Base-by-base conservation (phyloP, 2,329 filamentous ascomycete species). In the Cordyceps javanica region DNA sequence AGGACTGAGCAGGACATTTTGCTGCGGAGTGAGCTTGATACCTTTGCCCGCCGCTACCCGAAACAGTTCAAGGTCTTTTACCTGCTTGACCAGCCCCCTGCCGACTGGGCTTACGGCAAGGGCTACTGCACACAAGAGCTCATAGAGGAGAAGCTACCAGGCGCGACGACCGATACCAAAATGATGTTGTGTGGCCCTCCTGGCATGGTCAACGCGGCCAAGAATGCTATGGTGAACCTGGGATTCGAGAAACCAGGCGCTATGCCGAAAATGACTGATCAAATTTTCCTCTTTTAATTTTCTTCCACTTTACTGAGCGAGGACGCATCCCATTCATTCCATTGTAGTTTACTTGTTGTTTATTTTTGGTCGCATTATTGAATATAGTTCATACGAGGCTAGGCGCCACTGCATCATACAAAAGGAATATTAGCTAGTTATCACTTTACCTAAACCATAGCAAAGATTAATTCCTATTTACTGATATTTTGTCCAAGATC, bases 1-100 rank as follows among this genome's bases (percentile, higher is more conserved):
- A 73, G 77, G 1, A 75, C 73, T 0, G 82, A 85, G 62, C 73
- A 73, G 2, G 85, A 87, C 61, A 87, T 88, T 56, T 66, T 88
- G 8, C 69, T 87, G 16, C 72, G 81, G 0, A 61, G 73, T 1
- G 75, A 86, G 63, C 75, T 87, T 1, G 82, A 87, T 25, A 62
- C 0, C 10, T 83, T 82, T 59, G 79, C 79, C 0, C 62, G 70
- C 23, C 68, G 70, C 26, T 82, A 80, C 53, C 79, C 80, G 0
- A 68, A 74, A 25, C 83, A 83, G 60, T 74, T 87, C 58, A 77
- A 75, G 61, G 65, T 86, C 2, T 74, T 75, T 63, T 85, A 86
- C 63, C 69, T 86, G 52, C 68, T 87, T 0, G 77, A 81, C 62
- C 65, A 70, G 0, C 72, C 81, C 0, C 69, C 77, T 0, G 66